Evolutionary conservation across 208 protist genomes (phyloP), one percentile per base, ranked within the genome.

Genomic region (Porcisia hertigi): DNA sequence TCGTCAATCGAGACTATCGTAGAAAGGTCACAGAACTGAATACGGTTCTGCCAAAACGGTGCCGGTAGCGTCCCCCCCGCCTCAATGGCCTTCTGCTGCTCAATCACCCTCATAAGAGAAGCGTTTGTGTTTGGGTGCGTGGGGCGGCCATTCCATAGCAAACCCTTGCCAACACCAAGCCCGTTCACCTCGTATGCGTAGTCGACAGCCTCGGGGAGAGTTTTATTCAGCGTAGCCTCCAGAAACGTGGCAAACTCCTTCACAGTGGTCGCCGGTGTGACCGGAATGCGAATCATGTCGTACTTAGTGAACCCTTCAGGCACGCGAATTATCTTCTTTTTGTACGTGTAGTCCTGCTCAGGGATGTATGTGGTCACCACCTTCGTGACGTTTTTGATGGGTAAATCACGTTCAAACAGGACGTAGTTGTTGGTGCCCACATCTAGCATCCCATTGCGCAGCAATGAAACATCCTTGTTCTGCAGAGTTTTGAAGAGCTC

Each of bases 401-500:
- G 93, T 12, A 81, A 25, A 73, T 97, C 90, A 71, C 93, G 91
- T 76, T 95, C 91, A 79, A 97, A 97, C 11, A 97, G 84, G 23
- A 95, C 91, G 77, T 96, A 97, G 81, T 96, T 94, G 82, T 95
- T 97, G 34, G 91, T 95, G 43, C 93, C 93, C 8, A 97, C 76
- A 71, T 97, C 91, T 39, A 96, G 76, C 93, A 97, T 97, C 57
- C 93, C 93, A 75, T 95, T 95, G 36, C 93, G 89, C 70, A 97
- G 84, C 54, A 58, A 79, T 3, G 87, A 91, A 41, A 93, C 79
- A 73, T 93, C 88, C 75, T 94, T 96, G 34, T 79, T 80, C 67
- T 90, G 88, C 62, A 97, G 73, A 25, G 99, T 83, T 90, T 99
- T 99, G 84, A 98, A 99, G 11, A 99, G 88, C 88, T 99, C 99